A percentile compares a stretch with the other conserved stretches of the same genome.
Evolutionary conservation across 805 yeast species (phyloP).

Genomic region (Tetrapisispora iriomotensis): DNA sequence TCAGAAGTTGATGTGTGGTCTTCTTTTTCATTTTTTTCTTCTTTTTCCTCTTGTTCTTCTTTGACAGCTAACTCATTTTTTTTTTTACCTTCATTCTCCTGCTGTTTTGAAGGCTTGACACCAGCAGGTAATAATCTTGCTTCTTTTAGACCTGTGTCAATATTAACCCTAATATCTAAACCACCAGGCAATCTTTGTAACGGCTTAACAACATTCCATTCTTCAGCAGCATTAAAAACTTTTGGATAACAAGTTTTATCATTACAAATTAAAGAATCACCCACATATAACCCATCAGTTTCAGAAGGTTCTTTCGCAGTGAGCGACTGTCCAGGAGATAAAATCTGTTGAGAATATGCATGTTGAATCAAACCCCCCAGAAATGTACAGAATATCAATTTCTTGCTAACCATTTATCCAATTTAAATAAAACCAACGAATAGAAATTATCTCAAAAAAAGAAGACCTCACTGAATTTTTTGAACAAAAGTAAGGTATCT

Average conservation of each 20-base stretch:
- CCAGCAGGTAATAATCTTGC: slow-evolving; percentile 41
- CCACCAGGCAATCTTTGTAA: slow-evolving; percentile 81
- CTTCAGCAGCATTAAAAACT: slow-evolving; percentile 48
- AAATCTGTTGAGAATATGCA: background rate
- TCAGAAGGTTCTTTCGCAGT: background rate
- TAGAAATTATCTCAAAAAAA: too few species aligned
- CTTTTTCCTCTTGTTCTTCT: background rate
- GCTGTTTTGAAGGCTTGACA: slow-evolving; percentile 3
- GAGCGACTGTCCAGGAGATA: background rate
- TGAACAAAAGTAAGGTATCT: too few species aligned
- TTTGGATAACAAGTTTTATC: slow-evolving; percentile 45
- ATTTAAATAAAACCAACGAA: too few species aligned
- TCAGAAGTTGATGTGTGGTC: background rate
- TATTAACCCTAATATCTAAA: slow-evolving; percentile 55
- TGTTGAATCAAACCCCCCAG: background rate
- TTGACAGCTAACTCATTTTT: background rate
- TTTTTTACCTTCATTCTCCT: slow-evolving; percentile 1
- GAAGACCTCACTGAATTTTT: too few species aligned
- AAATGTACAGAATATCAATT: background rate
- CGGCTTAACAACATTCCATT: slow-evolving; percentile 61
- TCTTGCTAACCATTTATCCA: background rate
- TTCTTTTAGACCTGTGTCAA: slow-evolving; percentile 60
- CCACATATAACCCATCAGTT: slow-evolving; percentile 2
- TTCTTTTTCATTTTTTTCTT: background rate
- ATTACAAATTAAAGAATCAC: slow-evolving; percentile 6